Percentiles rank a stretch among this genome's conserved stretches.
phyloP scores from a whole-genome alignment of 352 stramenopile genomes.

The Saprolegnia parasitica region DNA sequence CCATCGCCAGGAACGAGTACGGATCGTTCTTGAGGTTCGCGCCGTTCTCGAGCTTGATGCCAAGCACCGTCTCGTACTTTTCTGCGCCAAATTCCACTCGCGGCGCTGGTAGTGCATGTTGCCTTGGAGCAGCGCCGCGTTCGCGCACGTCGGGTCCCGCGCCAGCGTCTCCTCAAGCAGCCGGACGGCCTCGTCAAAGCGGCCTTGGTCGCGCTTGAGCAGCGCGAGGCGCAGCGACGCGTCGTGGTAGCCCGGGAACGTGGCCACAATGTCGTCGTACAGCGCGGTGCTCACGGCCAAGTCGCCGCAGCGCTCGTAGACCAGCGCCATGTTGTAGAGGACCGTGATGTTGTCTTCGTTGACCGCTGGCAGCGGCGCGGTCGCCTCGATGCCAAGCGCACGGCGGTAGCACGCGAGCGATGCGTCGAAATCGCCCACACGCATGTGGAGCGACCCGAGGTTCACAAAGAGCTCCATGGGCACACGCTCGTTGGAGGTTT shows the following conservation, averaged over 20 bases:
- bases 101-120: constrained; percentile 94
- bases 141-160: constrained; percentile 85
- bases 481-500: constrained; percentile 71
- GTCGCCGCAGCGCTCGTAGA: constrained; percentile 91
- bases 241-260: constrained; percentile 93
- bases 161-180: constrained; percentile 91
- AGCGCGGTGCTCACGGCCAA: constrained; percentile 87
- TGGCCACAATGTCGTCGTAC: constrained; percentile 90
- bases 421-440: constrained; percentile 82
- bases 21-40: constrained; percentile 91
- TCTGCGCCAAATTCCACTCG: constrained; percentile 93
- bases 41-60: constrained; percentile 68
- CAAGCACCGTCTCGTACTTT: constrained; percentile 91
- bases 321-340: constrained; percentile 93
- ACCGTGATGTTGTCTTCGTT: constrained; percentile 87
- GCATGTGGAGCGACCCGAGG: constrained; percentile 75
- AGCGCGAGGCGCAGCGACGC: constrained; percentile 91
- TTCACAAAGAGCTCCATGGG: constrained; percentile 84
- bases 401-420: constrained; percentile 89
- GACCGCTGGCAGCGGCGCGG: constrained; percentile 37
- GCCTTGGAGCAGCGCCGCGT: constrained; percentile 92
- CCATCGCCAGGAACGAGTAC: constrained; percentile 95
- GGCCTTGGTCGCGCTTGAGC: constrained; percentile 90
- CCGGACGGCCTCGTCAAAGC: constrained; percentile 78
- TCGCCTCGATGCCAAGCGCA: constrained; percentile 36